Evolutionary conservation across 2,329 filamentous ascomycete species (phyloP).

Genomic region (Stagonosporopsis tanaceti): DNA sequence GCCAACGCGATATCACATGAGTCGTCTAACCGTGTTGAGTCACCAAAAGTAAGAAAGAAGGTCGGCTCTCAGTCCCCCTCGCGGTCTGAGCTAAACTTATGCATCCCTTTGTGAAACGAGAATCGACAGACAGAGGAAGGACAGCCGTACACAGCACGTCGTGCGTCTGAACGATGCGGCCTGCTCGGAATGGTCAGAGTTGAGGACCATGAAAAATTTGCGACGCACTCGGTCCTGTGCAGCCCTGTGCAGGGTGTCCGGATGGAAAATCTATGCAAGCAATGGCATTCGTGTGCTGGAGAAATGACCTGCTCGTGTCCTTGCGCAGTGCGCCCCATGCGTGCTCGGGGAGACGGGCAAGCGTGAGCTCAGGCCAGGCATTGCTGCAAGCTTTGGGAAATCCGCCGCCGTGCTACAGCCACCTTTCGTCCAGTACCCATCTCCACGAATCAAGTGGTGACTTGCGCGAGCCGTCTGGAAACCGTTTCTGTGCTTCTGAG

Average conservation of each 20-base stretch:
- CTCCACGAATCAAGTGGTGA: slow-evolving; percentile 36
- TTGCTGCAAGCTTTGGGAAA: slow-evolving; percentile 27
- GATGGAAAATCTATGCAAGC: slow-evolving; percentile 16
- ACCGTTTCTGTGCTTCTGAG: slow-evolving; percentile 40
- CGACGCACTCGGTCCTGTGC: slow-evolving; percentile 15
- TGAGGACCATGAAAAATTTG: slow-evolving; percentile 18
- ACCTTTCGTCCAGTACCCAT: slow-evolving; percentile 34
- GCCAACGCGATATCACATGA: slow-evolving; percentile 51
- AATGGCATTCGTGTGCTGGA: slow-evolving; percentile 17
- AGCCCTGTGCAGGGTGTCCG: slow-evolving; percentile 14
- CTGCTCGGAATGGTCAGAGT: slow-evolving; percentile 11
- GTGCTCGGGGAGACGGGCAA: slow-evolving; percentile 21
- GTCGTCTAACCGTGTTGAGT: slow-evolving; percentile 28
- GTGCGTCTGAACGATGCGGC: slow-evolving; percentile 11
- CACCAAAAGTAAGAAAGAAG: slow-evolving; percentile 37
- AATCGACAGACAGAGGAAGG: slow-evolving; percentile 31
- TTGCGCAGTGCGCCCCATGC: slow-evolving; percentile 34
- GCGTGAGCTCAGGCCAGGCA: slow-evolving; percentile 38
- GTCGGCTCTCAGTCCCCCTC: slow-evolving; percentile 28
- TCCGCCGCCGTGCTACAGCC: slow-evolving; percentile 37
- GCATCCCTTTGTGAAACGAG: slow-evolving; percentile 44
- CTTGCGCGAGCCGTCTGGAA: slow-evolving; percentile 27
- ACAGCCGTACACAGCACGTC: slow-evolving; percentile 19
- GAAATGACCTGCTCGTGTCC: slow-evolving; percentile 27
- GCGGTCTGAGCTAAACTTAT: slow-evolving; percentile 34